Base-by-base conservation (phyloP, 352 stramenopile species). In the Phytophthora pluvialis region DNA sequence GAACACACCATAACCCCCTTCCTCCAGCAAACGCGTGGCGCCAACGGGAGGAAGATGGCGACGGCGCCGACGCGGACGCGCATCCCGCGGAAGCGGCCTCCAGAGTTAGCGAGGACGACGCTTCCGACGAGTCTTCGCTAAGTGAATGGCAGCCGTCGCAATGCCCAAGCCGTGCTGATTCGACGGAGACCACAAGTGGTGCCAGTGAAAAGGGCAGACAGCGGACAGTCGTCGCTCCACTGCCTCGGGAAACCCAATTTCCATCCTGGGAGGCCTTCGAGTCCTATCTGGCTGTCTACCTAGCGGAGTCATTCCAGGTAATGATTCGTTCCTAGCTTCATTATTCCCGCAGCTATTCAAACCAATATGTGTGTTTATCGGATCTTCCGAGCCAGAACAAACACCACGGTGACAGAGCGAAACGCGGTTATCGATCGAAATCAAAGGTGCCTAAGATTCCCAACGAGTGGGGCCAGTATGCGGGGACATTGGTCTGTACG, bases 311-410 rank as follows among this genome's bases (percentile, higher is more conserved):
- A 15, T 21, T 43, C 36, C 15, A 43, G 15, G 36, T 43, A 43
- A 9, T 18, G n/a, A n/a, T n/a, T n/a, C n/a, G n/a, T n/a, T n/a
- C n/a, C n/a, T n/a, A n/a, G n/a, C n/a, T n/a, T n/a, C 15, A 9
- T 25, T 9, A 43, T 35, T 35, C 9, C 31, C 9, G 31, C n/a
- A 35, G 5, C 36, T 43, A 25, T 43, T 43, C 15, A 9, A 43
- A 3, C 10, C 12, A 9, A 5, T 9, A 6, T 25, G 9, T 31
- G 5, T 32, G 21, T 13, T 25, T 28, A 5, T 53, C 66, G 3
- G 66, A 2, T 77, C 10, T 89, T 64, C 16, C 29, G 31, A 1
- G 31, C 42, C 3, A 4, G 45, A 15, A 50, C 55, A 29, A 64
- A 64, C 18, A 64, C 55, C 1, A 50, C 36, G 7, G 3, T 9